Percentiles rank a stretch among this genome's conserved stretches.
Evolutionary conservation across 192 early-diverging fungal genomes (phyloP).

Genomic region (Podila clonocystis): DNA sequence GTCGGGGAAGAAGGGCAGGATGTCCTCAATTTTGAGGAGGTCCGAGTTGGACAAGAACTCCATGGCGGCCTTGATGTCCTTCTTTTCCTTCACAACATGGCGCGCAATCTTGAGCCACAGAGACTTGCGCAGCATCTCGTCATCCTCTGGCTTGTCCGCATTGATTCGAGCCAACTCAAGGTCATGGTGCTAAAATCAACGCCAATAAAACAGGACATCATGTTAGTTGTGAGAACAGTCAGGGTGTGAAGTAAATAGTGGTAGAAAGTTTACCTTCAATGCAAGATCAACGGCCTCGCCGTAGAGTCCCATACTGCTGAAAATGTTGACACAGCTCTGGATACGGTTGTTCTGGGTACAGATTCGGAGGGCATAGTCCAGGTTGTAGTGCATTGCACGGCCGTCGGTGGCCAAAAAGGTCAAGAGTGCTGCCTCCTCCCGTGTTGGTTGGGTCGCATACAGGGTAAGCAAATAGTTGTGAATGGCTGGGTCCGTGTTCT

Average conservation of each 20-base stretch:
- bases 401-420: slow-evolving; percentile 82
- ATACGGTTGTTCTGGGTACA: slow-evolving; percentile 85
- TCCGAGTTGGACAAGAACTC: slow-evolving; percentile 83
- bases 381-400: slow-evolving; percentile 84
- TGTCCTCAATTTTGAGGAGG: slow-evolving; percentile 92
- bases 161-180: slow-evolving; percentile 91
- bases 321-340: slow-evolving; percentile 91
- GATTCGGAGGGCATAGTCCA: slow-evolving; percentile 91
- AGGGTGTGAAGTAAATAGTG: neutral
- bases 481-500: slow-evolving; percentile 86
- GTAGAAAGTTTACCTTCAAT: slow-evolving; percentile 65
- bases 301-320: slow-evolving; percentile 85
- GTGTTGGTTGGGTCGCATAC: slow-evolving; percentile 73
- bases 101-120: slow-evolving; percentile 96
- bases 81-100: slow-evolving; percentile 86
- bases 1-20: slow-evolving; percentile 97
- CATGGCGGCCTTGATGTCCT: slow-evolving; percentile 89
- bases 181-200: too few relatives aligned
- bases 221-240: neutral
- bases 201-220: too few relatives aligned
- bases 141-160: slow-evolving; percentile 92
- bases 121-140: slow-evolving; percentile 81
- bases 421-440: slow-evolving; percentile 77
- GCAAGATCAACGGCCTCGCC: slow-evolving; percentile 95
- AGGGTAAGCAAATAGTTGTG: slow-evolving; percentile 93